A percentile compares a stretch with the other conserved stretches of the same genome.
These are phyloP conservation scores for Cadophora sp. DNA, from an alignment of 2,329 filamentous ascomycete species.

Conservation along the genomic window DNA sequence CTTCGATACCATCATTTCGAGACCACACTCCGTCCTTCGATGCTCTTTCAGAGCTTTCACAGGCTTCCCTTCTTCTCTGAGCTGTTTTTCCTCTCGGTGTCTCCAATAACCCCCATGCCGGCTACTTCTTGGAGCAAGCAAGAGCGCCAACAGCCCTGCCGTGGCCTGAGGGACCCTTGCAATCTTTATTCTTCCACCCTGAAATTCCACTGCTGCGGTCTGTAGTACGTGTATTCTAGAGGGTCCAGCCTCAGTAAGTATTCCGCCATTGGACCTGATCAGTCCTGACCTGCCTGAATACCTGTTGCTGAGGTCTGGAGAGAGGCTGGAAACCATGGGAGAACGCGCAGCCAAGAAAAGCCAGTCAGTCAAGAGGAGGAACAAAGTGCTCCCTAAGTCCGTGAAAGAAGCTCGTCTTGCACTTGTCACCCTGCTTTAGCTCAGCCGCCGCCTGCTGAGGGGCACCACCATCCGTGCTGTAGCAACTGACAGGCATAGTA, in stretches of 20 bases:
- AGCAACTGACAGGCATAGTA: constrained; percentile 7
- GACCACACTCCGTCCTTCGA: neutral
- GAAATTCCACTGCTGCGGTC: constrained; percentile 9
- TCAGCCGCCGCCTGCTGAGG: constrained; percentile 9
- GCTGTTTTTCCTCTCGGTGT: neutral
- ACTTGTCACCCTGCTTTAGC: constrained; percentile 14
- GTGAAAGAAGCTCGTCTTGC: constrained; percentile 1
- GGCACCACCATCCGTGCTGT: neutral
- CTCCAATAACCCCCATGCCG: constrained; percentile 15
- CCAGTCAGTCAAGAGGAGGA: neutral
- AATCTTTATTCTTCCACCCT: constrained; percentile 28
- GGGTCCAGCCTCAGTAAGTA: neutral
- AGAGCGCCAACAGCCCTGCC: constrained; percentile 23
- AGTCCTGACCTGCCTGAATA: neutral
- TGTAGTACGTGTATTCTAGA: constrained; percentile 5
- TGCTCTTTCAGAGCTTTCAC: neutral
- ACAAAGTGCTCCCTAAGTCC: neutral
- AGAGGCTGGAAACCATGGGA: neutral
- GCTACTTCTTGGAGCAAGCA: constrained; percentile 4
- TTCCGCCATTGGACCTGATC: constrained; percentile 7
- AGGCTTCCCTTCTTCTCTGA: neutral
- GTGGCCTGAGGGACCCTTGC: constrained; percentile 23
- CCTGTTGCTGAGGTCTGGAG: neutral
- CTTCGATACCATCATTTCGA: neutral
- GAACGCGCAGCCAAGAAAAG: neutral